A percentile compares a stretch with the other conserved stretches of the same genome.
phyloP scores from a whole-genome alignment of 2,329 filamentous ascomycete species.

The Cercospora brassicicola region DNA sequence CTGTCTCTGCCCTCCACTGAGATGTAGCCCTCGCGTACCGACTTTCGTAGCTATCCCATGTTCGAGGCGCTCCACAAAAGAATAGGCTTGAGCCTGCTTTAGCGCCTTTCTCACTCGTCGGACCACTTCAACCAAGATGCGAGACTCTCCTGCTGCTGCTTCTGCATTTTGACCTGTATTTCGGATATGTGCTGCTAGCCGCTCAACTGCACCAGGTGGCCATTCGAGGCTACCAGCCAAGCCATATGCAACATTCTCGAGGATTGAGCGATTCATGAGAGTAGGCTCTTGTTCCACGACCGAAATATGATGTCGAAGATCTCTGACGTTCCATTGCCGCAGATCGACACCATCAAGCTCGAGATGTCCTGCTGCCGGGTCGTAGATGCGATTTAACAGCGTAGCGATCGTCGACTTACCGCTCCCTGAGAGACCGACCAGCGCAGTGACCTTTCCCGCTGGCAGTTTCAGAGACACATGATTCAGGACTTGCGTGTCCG shows the following conservation, averaged over 20 bases:
- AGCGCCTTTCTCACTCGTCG: slow-evolving; percentile 52
- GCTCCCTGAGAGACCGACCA: slow-evolving; percentile 51
- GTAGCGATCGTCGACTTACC: slow-evolving; percentile 51
- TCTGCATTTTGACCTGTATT: slow-evolving; percentile 32
- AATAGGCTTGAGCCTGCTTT: slow-evolving; percentile 55
- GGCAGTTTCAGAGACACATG: neutral
- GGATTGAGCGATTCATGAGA: slow-evolving; percentile 52
- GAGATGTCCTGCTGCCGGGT: neutral
- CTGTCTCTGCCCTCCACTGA: slow-evolving; percentile 47
- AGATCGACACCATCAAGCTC: neutral
- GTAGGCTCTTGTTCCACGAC: slow-evolving; percentile 55
- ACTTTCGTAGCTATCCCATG: slow-evolving; percentile 51
- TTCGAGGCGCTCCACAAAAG: slow-evolving; percentile 57
- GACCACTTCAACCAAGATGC: slow-evolving; percentile 25
- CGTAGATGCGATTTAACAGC: slow-evolving; percentile 29
- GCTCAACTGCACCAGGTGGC: slow-evolving; percentile 25
- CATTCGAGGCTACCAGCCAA: slow-evolving; percentile 44
- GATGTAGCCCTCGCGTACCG: slow-evolving; percentile 38
- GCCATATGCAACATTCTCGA: slow-evolving; percentile 56
- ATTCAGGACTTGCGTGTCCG: neutral
- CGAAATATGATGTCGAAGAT: slow-evolving; percentile 26
- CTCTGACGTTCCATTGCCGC: slow-evolving; percentile 26
- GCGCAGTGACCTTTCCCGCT: slow-evolving; percentile 40
- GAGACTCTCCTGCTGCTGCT: slow-evolving; percentile 40
- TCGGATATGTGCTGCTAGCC: neutral